Evolutionary conservation across 2,329 filamentous ascomycete genomes (phyloP).

Genomic region (Hymenoscyphus occultus): DNA sequence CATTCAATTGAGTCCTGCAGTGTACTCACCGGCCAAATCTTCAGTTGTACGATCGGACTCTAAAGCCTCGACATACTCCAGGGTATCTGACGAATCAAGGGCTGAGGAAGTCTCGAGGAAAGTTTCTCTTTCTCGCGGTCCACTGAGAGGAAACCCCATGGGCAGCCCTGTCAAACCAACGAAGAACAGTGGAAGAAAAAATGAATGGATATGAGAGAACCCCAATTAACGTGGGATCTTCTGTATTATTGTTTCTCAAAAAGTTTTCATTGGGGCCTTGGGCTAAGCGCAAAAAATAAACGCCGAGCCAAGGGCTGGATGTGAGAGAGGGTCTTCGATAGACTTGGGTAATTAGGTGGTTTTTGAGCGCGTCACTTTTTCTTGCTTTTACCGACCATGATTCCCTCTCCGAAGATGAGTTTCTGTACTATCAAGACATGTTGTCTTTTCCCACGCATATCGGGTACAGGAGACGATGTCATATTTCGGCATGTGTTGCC

Average conservation of each 20-base stretch:
- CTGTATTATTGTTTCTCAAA: conserved; percentile 2
- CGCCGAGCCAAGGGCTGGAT: conserved; percentile 8
- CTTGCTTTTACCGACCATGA: background rate
- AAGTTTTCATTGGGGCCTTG: background rate
- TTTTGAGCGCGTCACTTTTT: background rate
- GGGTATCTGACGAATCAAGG: background rate
- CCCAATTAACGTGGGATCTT: background rate
- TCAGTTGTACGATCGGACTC: conserved; percentile 2
- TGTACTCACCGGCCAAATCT: conserved; percentile 41
- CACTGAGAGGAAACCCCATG: conserved; percentile 12
- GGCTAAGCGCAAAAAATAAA: background rate
- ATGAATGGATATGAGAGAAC: conserved; percentile 17
- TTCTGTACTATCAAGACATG: background rate
- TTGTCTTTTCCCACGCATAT: background rate
- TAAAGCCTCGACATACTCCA: background rate
- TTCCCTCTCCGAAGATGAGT: background rate
- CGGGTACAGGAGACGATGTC: background rate
- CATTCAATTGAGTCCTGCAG: conserved; percentile 44
- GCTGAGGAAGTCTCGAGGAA: background rate
- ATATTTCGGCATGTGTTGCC: conserved; percentile 1
- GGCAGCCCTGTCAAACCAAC: conserved; percentile 7
- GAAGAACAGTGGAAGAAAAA: conserved; percentile 4
- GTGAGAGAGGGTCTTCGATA: background rate
- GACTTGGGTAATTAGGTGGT: conserved; percentile 5
- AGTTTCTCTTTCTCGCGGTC: conserved; percentile 9